Evolutionary conservation across 2,329 filamentous ascomycete genomes (phyloP).

Genomic region (Lasiodiplodia citricola): DNA sequence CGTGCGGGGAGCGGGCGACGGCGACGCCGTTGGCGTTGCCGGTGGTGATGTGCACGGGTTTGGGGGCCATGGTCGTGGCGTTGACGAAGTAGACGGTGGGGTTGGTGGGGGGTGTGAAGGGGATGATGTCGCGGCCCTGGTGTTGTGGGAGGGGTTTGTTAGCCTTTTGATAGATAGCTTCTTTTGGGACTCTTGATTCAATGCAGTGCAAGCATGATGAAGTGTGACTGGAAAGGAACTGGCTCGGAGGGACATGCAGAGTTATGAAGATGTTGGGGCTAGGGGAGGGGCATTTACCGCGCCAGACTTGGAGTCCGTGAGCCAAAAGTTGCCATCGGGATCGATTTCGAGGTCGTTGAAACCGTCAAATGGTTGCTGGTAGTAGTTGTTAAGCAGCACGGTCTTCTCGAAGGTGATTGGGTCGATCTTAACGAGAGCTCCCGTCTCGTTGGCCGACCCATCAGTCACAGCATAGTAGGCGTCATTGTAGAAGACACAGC

Average conservation of each 20-base stretch:
- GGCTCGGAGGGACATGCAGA: not conserved
- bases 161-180: not conserved
- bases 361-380: constrained; percentile 28
- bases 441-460: constrained; percentile 25
- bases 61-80: constrained; percentile 29
- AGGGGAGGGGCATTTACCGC: constrained; percentile 12
- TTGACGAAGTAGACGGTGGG: constrained; percentile 28
- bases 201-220: not conserved
- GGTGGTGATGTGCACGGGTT: constrained; percentile 28
- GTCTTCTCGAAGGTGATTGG: constrained; percentile 25
- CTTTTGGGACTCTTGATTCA: not conserved
- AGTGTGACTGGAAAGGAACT: not conserved
- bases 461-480: constrained; percentile 29
- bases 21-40: constrained; percentile 30
- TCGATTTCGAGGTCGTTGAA: constrained; percentile 31
- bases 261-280: not conserved
- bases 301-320: constrained; percentile 29
- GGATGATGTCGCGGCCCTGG: constrained; percentile 28
- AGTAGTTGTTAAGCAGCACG: constrained; percentile 29
- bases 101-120: constrained; percentile 12
- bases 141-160: not conserved
- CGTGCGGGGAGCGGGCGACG: constrained; percentile 1
- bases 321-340: constrained; percentile 29
- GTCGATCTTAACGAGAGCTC: constrained; percentile 27
- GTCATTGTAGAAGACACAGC: constrained; percentile 27